Conservation (phyloP, 164 flowering plant genomes). For the Magnolia sinica region DNA sequence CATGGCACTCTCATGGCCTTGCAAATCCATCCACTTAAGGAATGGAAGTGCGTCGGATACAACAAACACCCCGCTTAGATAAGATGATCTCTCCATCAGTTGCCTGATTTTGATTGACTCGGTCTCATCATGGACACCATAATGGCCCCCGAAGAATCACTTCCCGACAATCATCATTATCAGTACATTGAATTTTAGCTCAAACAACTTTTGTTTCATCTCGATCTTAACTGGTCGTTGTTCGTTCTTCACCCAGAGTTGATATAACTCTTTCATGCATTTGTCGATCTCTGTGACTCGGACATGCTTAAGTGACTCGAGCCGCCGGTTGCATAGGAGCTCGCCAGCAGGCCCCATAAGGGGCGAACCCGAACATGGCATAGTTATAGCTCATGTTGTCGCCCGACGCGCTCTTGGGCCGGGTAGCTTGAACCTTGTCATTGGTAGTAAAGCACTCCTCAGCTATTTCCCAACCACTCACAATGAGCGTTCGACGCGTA, state of each 20-base stretch:
- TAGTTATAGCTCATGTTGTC: constrained; percentile 7
- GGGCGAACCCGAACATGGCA: constrained; percentile 9
- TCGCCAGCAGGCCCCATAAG: constrained; percentile 14
- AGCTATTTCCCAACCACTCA: constrained; percentile 1
- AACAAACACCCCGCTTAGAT: constrained; percentile 1
- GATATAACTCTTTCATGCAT: neutral
- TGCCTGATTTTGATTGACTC: neutral
- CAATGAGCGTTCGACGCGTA: neutral
- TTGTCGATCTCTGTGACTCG: neutral
- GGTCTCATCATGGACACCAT: neutral
- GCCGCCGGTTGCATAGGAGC: constrained; percentile 6
- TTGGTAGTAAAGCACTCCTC: constrained; percentile 17
- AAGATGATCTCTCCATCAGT: neutral
- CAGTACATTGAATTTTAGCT: constrained; percentile 2
- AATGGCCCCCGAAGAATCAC: neutral
- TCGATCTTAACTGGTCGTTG: constrained; percentile 1
- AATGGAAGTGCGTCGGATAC: constrained; percentile 8
- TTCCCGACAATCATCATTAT: constrained; percentile 8
- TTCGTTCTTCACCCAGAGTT: neutral
- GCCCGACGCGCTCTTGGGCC: neutral
- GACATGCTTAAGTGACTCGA: constrained; percentile 2
- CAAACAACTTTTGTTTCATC: neutral
- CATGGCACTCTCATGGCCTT: constrained; percentile 5
- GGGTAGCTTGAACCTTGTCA: constrained; percentile 9
- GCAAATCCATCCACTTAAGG: constrained; percentile 10